Base-by-base conservation (phyloP, 441 rosid species). In the Euphorbia celastroides region DNA sequence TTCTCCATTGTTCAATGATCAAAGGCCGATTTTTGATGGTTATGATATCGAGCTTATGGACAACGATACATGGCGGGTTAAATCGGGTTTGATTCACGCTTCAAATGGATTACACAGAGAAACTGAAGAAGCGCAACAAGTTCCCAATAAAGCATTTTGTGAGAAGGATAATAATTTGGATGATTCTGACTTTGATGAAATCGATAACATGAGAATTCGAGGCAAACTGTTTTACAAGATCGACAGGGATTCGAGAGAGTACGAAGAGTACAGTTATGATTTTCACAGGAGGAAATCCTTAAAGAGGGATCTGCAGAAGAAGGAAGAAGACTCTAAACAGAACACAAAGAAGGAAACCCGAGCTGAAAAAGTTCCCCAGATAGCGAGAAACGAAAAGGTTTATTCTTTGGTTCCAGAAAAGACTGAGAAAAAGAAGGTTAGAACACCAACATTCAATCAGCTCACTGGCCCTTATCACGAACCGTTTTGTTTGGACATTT, bases 401-500 rank as follows among this genome's bases (percentile, higher is more conserved):
- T 64, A 52, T 52, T 51, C 67, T 59, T 38, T 65, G 57, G 34
- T 19, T 58, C 23, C 65, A 41, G 52, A 65, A 36, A 67, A 36
- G 58, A 31, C 64, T 2, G 84, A 60, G 67, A 79, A 71, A 61
- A 92, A 81, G 82, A 93, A 72, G 78, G 70, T 80, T 22, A 78
- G 91, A 60, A 75, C 86, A 34, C 85, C 80, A n/a, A 90, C 98
- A 31, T 90, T 86, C 77, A 93, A 87, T 83, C 96, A 90, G 72
- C 88, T 90, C 66, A 88, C 94, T 0, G 93, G 85, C 62, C 97
- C 95, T 57, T 90, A 76, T 80, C 96, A 90, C 56, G 81, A 90
- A 69, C 98, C 96, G 0, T 90, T 93, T 65, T 93, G 92, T 78
- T 78, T 93, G 55, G 97, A 93, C 72, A 86, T 90, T 12, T 88